These are phyloP conservation scores for Neurospora terricola DNA, from an alignment of 495 filamentous ascomycete species.

Conservation along the genomic window DNA sequence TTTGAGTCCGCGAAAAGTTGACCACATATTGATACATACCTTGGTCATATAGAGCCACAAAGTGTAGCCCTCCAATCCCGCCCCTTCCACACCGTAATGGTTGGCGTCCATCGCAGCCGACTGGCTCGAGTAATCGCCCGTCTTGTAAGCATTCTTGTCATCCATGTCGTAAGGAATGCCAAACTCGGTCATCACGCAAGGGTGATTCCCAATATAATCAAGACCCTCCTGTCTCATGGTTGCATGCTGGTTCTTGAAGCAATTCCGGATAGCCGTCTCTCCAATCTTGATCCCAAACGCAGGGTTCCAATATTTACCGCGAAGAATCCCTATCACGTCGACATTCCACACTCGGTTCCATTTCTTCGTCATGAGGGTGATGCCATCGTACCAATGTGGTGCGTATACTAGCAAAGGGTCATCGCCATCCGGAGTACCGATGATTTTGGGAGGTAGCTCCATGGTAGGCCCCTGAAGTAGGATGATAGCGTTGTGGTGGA, in stretches of 20 bases:
- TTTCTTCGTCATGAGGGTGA: slow-evolving; percentile 94
- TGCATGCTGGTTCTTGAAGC: slow-evolving; percentile 81
- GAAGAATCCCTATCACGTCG: slow-evolving; percentile 84
- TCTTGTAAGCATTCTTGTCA: slow-evolving; percentile 85
- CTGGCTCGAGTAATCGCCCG: slow-evolving; percentile 92
- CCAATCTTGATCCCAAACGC: slow-evolving; percentile 87
- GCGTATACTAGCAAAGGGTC: slow-evolving; percentile 86
- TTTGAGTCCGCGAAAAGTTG: background rate
- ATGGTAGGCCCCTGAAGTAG: slow-evolving; percentile 88
- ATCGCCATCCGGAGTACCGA: slow-evolving; percentile 71
- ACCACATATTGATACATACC: slow-evolving; percentile 31
- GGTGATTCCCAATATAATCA: slow-evolving; percentile 82
- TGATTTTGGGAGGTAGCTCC: slow-evolving; percentile 81
- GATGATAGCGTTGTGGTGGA: slow-evolving; percentile 75
- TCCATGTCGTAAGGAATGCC: slow-evolving; percentile 99
- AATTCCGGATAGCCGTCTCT: slow-evolving; percentile 92
- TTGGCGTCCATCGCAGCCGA: slow-evolving; percentile 94
- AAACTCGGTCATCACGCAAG: slow-evolving; percentile 87
- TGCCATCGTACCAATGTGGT: slow-evolving; percentile 92
- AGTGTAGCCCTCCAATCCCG: slow-evolving; percentile 70
- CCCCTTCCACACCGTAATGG: slow-evolving; percentile 82
- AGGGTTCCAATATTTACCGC: slow-evolving; percentile 78
- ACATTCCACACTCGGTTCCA: slow-evolving; percentile 98
- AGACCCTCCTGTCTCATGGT: slow-evolving; percentile 82
- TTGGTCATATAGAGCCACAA: slow-evolving; percentile 77